A percentile compares a stretch with the other conserved stretches of the same genome.
Conservation (phyloP, 306 rosid genomes). For the Pyrus pyrifolia region DNA sequence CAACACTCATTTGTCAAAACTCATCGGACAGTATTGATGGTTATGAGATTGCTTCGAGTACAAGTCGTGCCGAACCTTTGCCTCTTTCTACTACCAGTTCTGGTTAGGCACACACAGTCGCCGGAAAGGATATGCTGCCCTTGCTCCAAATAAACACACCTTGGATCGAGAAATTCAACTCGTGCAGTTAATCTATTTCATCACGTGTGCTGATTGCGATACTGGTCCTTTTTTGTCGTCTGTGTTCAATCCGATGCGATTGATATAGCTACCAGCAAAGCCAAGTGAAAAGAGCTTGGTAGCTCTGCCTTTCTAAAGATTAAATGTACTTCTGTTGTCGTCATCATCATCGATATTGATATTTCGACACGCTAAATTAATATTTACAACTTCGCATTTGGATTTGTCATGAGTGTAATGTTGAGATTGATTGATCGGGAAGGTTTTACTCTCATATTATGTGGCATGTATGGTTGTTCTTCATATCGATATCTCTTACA, state of each 20-base stretch:
- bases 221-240: background rate
- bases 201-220: background rate
- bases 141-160: background rate
- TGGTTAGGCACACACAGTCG: background rate
- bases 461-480: no score
- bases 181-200: background rate
- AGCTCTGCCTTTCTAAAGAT: background rate
- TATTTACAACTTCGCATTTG: no score
- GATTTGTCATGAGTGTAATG: background rate
- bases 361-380: background rate
- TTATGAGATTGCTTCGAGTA: background rate
- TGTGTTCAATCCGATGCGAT: background rate
- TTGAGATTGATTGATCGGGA: no score
- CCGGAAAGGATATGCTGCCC: slow-evolving; percentile 1
- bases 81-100: background rate
- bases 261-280: background rate
- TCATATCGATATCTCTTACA: no score
- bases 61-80: slow-evolving; percentile 7
- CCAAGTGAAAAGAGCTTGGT: background rate
- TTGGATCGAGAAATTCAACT: background rate
- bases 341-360: background rate
- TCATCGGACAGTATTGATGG: background rate
- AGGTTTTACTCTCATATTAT: background rate
- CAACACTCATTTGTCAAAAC: background rate
- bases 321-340: no score